These are phyloP conservation scores for Paracorniculantispora psalliotae DNA, from an alignment of 2,329 filamentous ascomycete genomes.

Conservation along the genomic window DNA sequence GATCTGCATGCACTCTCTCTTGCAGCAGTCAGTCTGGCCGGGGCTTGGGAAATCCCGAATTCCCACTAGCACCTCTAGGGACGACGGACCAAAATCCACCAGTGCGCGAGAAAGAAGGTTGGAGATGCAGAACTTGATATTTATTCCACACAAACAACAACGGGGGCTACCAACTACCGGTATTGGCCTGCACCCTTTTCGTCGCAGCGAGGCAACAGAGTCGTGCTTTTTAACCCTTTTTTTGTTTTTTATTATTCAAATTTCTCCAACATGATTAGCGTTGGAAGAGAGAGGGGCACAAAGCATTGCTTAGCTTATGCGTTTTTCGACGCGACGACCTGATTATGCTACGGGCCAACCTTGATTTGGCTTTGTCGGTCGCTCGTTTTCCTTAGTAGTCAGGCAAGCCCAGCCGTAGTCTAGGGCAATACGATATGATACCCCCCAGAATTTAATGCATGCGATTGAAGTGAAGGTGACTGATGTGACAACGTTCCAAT, in stretches of 20 bases:
- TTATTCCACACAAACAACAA: conserved; percentile 15
- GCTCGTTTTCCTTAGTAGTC: conserved; percentile 26
- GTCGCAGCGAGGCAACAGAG: conserved; percentile 1
- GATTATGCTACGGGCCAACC: conserved; percentile 26
- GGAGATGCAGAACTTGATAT: conserved; percentile 12
- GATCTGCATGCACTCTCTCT: neutral
- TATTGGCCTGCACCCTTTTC: neutral
- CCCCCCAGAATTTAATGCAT: neutral
- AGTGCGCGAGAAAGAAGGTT: conserved; percentile 19
- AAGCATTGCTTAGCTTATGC: conserved; percentile 10
- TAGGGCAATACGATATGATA: conserved; percentile 23
- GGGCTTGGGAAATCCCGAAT: conserved; percentile 26
- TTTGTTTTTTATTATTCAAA: too few relatives aligned
- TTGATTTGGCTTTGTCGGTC: conserved; percentile 30
- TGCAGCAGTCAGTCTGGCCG: conserved; percentile 16
- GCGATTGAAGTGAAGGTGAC: too few relatives aligned
- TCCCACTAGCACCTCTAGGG: conserved; percentile 20
- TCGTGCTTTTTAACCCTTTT: neutral
- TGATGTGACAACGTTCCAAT: too few relatives aligned
- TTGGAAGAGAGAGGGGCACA: neutral
- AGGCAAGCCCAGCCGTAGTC: conserved; percentile 32
- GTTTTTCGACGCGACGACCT: conserved; percentile 16
- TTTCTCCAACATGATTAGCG: neutral
- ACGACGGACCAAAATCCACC: conserved; percentile 21
- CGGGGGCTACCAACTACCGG: neutral